Conservation (phyloP, 164 flowering plant species). For the Macadamia integrifolia region DNA sequence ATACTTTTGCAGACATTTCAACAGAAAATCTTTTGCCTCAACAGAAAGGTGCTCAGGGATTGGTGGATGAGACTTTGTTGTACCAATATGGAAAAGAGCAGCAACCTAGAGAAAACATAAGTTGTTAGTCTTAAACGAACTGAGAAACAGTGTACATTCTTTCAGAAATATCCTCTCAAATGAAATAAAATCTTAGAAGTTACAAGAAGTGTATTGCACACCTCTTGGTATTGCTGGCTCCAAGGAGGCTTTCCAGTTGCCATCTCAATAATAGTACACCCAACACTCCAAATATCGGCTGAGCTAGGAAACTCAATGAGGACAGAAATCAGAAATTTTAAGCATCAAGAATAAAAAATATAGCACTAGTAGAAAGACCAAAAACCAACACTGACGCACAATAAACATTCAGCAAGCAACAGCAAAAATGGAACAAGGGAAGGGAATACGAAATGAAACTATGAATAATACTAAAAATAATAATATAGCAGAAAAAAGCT, state of each 20-base stretch:
- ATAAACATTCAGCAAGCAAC: too few relatives aligned
- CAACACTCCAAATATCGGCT: slow-evolving; percentile 99
- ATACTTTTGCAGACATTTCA: slow-evolving; percentile 66
- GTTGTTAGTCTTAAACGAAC: neutral
- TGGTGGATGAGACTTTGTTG: slow-evolving; percentile 77
- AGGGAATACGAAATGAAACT: too few relatives aligned
- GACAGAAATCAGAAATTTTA: neutral
- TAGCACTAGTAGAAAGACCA: too few relatives aligned
- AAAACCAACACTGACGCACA: too few relatives aligned
- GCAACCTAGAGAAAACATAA: slow-evolving; percentile 46
- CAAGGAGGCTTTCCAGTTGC: slow-evolving; percentile 99
- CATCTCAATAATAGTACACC: slow-evolving; percentile 98
- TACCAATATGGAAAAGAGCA: slow-evolving; percentile 69
- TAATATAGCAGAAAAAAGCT: too few relatives aligned
- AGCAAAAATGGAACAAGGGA: too few relatives aligned
- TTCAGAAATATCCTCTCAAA: neutral
- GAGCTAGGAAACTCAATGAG: slow-evolving; percentile 42
- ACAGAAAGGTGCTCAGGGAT: slow-evolving; percentile 66
- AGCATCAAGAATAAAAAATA: too few relatives aligned
- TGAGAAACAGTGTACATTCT: neutral
- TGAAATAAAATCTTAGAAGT: neutral
- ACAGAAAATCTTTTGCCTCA: slow-evolving; percentile 68
- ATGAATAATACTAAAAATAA: too few relatives aligned
- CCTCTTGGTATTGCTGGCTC: slow-evolving; percentile 98
- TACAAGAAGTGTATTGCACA: slow-evolving; percentile 10